Evolutionary conservation across 108 stramenopile genomes (phyloP).

Genomic region (Thalassiosira profunda): DNA sequence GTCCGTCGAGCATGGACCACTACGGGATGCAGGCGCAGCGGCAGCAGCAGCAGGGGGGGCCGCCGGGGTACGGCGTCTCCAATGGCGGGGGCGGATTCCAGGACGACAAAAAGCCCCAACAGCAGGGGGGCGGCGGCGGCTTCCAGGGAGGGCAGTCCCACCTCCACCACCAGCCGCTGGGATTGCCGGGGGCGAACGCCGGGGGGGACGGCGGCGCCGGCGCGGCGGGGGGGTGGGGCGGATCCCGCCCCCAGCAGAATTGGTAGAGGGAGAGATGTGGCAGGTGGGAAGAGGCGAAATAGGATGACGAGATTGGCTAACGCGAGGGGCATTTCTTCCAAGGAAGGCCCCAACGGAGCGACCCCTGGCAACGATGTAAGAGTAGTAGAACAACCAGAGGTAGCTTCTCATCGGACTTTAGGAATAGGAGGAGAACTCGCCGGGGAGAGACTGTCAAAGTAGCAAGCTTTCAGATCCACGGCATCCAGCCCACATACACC

Average conservation of each 20-base stretch:
- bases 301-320: too few species aligned
- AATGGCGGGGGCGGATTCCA: conserved; percentile 50
- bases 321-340: too few species aligned
- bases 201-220: conserved; percentile 50
- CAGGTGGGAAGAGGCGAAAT: too few species aligned
- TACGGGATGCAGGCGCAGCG: conserved; percentile 58
- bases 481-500: conserved; percentile 93
- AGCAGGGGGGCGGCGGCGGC: conserved; percentile 61
- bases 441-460: background rate
- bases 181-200: conserved; percentile 59
- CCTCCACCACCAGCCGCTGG: conserved; percentile 70
- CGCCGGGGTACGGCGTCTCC: too few species aligned
- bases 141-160: conserved; percentile 62
- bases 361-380: conserved; percentile 1
- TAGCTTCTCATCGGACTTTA: background rate
- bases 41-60: conserved; percentile 34
- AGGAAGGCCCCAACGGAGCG: too few species aligned
- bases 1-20: conserved; percentile 66
- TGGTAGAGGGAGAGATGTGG: background rate
- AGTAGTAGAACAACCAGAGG: conserved; percentile 3
- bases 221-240: conserved; percentile 51
- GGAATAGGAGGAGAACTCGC: background rate
- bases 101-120: conserved; percentile 65
- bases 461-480: conserved; percentile 64
- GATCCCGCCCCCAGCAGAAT: conserved; percentile 51